Evolutionary conservation across 306 rosid species (phyloP).

Genomic region (Neltuma alba): DNA sequence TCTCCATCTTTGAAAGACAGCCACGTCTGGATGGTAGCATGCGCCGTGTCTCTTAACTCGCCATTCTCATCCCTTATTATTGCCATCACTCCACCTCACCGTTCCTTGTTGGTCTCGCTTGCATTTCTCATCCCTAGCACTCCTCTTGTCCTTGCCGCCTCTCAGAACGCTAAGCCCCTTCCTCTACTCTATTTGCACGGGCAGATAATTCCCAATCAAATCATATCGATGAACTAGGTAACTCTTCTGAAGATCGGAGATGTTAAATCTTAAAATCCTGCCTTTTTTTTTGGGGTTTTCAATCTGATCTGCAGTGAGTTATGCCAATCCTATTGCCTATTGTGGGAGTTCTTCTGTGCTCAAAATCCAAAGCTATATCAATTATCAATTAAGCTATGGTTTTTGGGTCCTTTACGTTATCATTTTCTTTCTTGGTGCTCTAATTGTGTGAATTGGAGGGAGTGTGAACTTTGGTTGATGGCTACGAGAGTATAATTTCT

Average conservation of each 20-base stretch:
- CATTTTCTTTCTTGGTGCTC: constrained; percentile 6
- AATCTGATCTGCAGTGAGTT: neutral
- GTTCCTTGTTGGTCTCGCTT: neutral
- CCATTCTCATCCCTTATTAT: neutral
- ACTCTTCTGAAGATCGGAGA: neutral
- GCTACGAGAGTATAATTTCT: neutral
- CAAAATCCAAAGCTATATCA: too few species aligned
- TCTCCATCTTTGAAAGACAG: neutral
- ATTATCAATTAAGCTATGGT: neutral
- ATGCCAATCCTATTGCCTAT: neutral
- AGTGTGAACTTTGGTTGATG: neutral
- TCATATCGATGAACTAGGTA: constrained; percentile 17
- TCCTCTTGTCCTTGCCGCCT: neutral
- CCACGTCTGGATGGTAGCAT: constrained; percentile 1
- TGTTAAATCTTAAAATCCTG: constrained; percentile 9
- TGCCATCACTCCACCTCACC: neutral
- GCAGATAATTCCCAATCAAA: neutral
- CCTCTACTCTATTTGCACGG: neutral
- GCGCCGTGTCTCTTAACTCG: constrained; percentile 1
- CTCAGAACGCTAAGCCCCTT: neutral
- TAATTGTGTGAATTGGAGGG: neutral
- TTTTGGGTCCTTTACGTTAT: neutral
- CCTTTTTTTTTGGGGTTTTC: neutral
- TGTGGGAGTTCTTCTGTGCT: neutral
- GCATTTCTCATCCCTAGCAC: neutral